Base-by-base conservation (phyloP, 306 rosid genomes). In the Prunus mume region DNA sequence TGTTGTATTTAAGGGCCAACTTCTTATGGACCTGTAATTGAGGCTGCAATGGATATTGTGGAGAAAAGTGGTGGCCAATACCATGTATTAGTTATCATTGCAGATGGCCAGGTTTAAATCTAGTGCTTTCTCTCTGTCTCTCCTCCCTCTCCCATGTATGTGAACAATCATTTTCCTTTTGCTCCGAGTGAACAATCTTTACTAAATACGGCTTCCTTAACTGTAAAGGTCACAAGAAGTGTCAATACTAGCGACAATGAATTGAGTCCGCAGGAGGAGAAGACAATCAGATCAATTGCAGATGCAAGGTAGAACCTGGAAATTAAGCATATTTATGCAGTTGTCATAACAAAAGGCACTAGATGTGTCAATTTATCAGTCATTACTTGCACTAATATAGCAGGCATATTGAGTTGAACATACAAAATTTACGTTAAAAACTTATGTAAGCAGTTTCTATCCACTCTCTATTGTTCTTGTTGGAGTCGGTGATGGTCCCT, bases 401-500 rank as follows among this genome's bases (percentile, higher is more conserved):
- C 62, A 56, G 46, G 75, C 62, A 38, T 20, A 55, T 43, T 20
- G 6, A 64, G 66, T 72, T 61, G 45, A 81, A 58, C 49, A 52
- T 79, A 57, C 76, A 81, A 32, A 22, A 10, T 64, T 60, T 70
- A 46, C 73, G 65, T 76, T 22, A 65, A 22, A 65, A 54, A 76
- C 66, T 76, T 79, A 54, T 65, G 56, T 50, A 72, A 19, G 52
- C 86, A 93, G 98, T 85, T 82, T 80, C 49, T 84, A 91, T 77
- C 90, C 98, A 0, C 96, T 94, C 54, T 87, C 98, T 1, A 91
- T 94, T 76, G 52, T 94, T 84, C 93, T 94, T 27, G 83, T 94
- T 65, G 98, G 98, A 85, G 96, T 90, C 61, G 98, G 98, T 9
- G 97, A 94, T 71, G 97, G 98, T 38, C 98, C 98, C 20, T 94